Evolutionary conservation across 257 asterid genomes (phyloP), one percentile per base, ranked within the genome.

Genomic region (Thymus quinquecostatus): DNA sequence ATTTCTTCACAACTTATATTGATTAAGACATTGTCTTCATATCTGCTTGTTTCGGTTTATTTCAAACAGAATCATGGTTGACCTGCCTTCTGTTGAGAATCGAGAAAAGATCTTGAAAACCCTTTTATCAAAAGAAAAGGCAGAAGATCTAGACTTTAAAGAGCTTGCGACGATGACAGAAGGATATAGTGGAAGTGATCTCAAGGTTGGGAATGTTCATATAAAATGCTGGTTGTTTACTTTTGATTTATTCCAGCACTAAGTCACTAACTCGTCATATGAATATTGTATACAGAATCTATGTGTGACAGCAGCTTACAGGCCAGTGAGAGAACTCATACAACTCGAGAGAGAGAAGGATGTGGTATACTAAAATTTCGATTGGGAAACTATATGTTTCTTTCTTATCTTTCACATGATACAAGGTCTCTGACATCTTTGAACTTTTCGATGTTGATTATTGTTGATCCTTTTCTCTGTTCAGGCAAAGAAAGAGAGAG

Each of bases 111-210:
- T 95, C 71, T 78, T 95, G 84, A 86, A 70, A 80, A 95, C 97
- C 54, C 86, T 94, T 55, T 63, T 94, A 80, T 83, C 95, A 1
- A 94, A 94, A 83, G 99, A 94, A 78, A 91, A 86, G 21, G 90
- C 82, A 14, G 87, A 85, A 79, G 88, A 81, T 64, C 77, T 94
- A 14, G 97, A 94, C 64, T 94, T 79, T 79, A 91, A 91, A 77
- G 97, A 94, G 86, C 85, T 94, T 60, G 92, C 90, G 21, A 69
- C 64, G 67, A 83, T 91, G 88, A 94, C 97, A 6, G 99, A 94
- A 82, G 99, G 99, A 78, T 94, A 89, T 60, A 91, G 88, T 69
- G 96, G 98, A 75, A 94, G 98, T 64, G 99, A 94, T 86, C 99
- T 94, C 62, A 94, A 94, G 98, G 98, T 93, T 60, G 71, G 85